Conservation (phyloP, 1,284 basidiomycete genomes). For the Inonotus obliquus region DNA sequence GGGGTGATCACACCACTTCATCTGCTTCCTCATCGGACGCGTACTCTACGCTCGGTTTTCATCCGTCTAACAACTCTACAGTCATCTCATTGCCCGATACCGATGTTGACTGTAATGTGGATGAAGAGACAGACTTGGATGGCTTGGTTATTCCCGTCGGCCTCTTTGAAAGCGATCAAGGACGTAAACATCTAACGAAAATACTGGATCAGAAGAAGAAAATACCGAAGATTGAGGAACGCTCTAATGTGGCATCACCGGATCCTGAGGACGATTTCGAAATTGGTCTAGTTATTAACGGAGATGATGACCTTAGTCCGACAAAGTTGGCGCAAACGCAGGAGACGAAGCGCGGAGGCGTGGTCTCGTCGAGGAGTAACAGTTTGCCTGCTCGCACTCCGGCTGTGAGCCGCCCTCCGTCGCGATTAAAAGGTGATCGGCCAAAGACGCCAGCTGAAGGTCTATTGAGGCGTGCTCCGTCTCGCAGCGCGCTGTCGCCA, state of each 20-base stretch:
- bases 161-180: conserved; percentile 65
- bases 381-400: conserved; percentile 52
- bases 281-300: conserved; percentile 72
- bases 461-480: conserved; percentile 22
- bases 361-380: conserved; percentile 39
- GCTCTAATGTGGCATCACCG: conserved; percentile 47
- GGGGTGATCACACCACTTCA: conserved; percentile 76
- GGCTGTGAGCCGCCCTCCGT: conserved; percentile 49
- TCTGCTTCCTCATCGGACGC: conserved; percentile 75
- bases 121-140: conserved; percentile 67
- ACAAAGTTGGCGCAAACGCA: conserved; percentile 59
- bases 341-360: conserved; percentile 36
- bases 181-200: conserved; percentile 61
- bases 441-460: conserved; percentile 69
- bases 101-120: conserved; percentile 63
- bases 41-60: conserved; percentile 70
- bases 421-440: conserved; percentile 53
- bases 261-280: conserved; percentile 80
- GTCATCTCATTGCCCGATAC: conserved; percentile 63
- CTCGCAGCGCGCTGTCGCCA: conserved; percentile 48
- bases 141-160: conserved; percentile 71
- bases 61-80: conserved; percentile 64
- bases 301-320: conserved; percentile 74
- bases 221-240: conserved; percentile 41
- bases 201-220: conserved; percentile 75